Conservation (phyloP, 2,329 filamentous ascomycete species). For the Cladorrhinum sp. region DNA sequence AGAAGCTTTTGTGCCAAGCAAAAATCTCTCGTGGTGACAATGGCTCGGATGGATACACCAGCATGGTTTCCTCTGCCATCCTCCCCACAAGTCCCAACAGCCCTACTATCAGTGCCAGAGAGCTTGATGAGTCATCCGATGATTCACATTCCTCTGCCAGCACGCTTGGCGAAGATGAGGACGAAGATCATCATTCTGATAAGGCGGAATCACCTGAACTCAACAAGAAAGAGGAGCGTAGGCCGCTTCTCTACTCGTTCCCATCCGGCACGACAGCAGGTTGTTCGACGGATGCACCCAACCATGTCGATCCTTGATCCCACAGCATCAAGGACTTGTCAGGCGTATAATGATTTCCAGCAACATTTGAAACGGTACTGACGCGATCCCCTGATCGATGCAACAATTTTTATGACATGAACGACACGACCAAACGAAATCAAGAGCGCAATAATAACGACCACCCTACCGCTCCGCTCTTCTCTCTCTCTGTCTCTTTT, state of each 20-base stretch:
- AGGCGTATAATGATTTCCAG: not conserved
- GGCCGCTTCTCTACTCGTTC: constrained; percentile 20
- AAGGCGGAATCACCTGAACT: constrained; percentile 6
- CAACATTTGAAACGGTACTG: not conserved
- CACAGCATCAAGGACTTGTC: not conserved
- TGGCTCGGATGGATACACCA: constrained; percentile 45
- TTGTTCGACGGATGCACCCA: constrained; percentile 16
- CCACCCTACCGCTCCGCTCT: not conserved
- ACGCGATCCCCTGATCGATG: not conserved
- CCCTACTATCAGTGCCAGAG: constrained; percentile 28
- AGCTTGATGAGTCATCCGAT: constrained; percentile 20
- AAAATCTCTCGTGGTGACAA: constrained; percentile 46
- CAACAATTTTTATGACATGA: not conserved
- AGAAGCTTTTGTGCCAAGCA: constrained; percentile 48
- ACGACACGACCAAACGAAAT: not conserved
- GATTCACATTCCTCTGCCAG: constrained; percentile 15
- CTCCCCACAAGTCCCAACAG: constrained; percentile 36
- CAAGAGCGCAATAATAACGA: not conserved
- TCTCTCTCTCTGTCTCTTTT: not conserved
- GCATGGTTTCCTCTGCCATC: constrained; percentile 45
- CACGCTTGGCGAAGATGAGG: constrained; percentile 26
- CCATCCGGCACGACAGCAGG: constrained; percentile 19
- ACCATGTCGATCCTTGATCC: not conserved
- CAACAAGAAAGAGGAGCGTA: constrained; percentile 1
- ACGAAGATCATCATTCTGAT: constrained; percentile 8